Percentiles rank a stretch among this genome's conserved stretches.
These are phyloP conservation scores for Halenospora varia DNA, from an alignment of 495 filamentous ascomycete species.

Conservation along the genomic window DNA sequence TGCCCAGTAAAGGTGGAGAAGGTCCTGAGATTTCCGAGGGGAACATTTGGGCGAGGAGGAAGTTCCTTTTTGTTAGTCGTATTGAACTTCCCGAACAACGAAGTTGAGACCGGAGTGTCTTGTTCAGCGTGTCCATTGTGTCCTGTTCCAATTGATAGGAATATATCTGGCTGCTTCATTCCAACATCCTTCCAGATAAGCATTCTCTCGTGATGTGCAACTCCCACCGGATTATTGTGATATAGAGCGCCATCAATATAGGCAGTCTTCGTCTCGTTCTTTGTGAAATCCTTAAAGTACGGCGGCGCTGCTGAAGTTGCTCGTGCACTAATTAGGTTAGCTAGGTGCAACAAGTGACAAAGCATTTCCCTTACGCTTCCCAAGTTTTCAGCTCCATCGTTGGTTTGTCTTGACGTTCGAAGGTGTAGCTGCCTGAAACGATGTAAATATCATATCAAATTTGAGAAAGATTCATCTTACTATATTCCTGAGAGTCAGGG, in stretches of 20 bases:
- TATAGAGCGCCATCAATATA: neutral
- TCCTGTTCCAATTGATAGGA: neutral
- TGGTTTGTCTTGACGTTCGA: neutral
- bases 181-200: neutral
- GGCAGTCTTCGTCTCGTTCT: neutral
- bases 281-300: constrained; percentile 40
- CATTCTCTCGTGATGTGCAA: neutral
- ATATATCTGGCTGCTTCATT: neutral
- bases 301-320: constrained; percentile 44
- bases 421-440: constrained; percentile 35
- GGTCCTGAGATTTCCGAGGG: no score
- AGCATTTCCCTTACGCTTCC: constrained; percentile 45
- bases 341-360: neutral
- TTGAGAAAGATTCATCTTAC: no score
- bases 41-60: no score
- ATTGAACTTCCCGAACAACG: no score
- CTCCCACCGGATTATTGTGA: neutral
- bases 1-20: no score
- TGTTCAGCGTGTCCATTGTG: no score
- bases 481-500: no score
- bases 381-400: constrained; percentile 39
- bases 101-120: no score
- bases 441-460: constrained; percentile 27
- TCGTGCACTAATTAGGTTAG: constrained; percentile 30
- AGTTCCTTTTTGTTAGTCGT: no score